These are phyloP conservation scores for Aspergillus piperis DNA, from an alignment of 2,329 filamentous ascomycete species.

Conservation along the genomic window DNA sequence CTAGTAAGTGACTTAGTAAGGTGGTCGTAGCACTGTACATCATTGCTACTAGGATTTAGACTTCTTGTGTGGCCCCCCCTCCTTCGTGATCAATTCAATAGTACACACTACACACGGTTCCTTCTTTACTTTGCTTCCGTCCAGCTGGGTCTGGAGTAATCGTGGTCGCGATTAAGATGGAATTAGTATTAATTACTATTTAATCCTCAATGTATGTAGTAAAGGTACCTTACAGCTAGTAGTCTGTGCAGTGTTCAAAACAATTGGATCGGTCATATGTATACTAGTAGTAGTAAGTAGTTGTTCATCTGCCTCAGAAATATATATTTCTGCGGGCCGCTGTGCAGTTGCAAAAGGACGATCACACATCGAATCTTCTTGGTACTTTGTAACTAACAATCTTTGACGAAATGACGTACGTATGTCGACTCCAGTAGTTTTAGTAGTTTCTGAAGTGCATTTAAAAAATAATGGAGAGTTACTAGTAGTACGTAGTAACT, in stretches of 20 bases:
- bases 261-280: background rate
- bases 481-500: too few relatives aligned
- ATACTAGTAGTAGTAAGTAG: background rate
- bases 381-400: too few relatives aligned
- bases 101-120: background rate
- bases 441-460: too few relatives aligned
- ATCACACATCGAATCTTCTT: too few relatives aligned
- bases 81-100: background rate
- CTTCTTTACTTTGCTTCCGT: conserved; percentile 5
- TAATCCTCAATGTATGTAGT: background rate
- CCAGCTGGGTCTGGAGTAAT: background rate
- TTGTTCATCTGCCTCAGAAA: too few relatives aligned
- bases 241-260: background rate
- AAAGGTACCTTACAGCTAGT: background rate
- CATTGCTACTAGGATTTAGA: conserved; percentile 25
- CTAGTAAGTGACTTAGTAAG: too few relatives aligned
- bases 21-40: conserved; percentile 19
- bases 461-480: too few relatives aligned
- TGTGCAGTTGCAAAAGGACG: too few relatives aligned
- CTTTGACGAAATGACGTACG: too few relatives aligned
- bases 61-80: conserved; percentile 9
- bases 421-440: too few relatives aligned
- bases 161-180: background rate
- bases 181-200: too few relatives aligned
- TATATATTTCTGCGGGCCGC: too few relatives aligned